Evolutionary conservation across 1,284 basidiomycete genomes (phyloP), one percentile per base, ranked within the genome.

Genomic region (Heterobasidion irregulare): DNA sequence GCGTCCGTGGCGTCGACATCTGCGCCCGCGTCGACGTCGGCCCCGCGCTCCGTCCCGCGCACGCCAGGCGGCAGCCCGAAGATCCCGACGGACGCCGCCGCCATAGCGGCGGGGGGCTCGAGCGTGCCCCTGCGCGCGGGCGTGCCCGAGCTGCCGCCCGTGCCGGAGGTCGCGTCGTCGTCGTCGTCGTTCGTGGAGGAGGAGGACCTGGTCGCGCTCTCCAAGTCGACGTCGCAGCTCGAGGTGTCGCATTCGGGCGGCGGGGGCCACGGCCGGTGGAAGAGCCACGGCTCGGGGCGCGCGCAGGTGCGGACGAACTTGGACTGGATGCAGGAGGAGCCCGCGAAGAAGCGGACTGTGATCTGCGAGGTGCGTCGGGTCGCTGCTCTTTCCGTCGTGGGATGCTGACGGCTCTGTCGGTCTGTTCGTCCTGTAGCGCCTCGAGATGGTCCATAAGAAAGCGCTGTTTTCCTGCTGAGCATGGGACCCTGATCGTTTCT

Each of bases 191-290:
- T 53, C 41, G 32, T 58, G 68, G 68, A 64, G 8, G 62, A 83
- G 56, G 77, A 75, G n/a, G 87, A 89, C 63, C 66, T 89, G 53
- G 81, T 80, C 15, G 77, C 79, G 13, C 78, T 89, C 74, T 89
- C 86, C 2, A 88, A 84, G 69, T 88, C 85, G 2, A 80, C 81
- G 61, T 83, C 86, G 16, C 81, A 86, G 61, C 76, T 83, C 8
- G 83, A 86, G 60, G 75, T 74, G 47, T 65, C 76, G 48, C 62
- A 68, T 7, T 64, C 69, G 41, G 62, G 65, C 8, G 47, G 32
- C 7, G 7, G 33, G 54, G 60, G 70, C 61, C 70, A 79, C 60
- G 63, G 66, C 18, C 75, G 79, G 44, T 80, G 76, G 69, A 72
- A 71, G 43, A 79, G 76, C 55, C 67, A 70, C 47, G 53, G 63